Base-by-base conservation (phyloP, 805 yeast species). In the Candida odintsovae region DNA sequence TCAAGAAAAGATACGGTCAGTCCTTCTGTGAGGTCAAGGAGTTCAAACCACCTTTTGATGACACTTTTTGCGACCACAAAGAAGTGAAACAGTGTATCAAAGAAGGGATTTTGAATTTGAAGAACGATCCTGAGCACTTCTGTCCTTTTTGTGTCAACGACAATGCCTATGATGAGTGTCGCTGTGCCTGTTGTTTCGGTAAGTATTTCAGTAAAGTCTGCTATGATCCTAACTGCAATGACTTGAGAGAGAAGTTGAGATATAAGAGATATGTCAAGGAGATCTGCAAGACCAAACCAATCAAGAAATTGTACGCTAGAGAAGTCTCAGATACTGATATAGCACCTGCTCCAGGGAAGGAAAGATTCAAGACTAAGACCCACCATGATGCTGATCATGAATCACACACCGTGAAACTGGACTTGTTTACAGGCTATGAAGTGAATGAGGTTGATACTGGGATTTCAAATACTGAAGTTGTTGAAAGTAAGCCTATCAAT, bases 121-220 rank as follows among this genome's bases (percentile, higher is more conserved):
- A 52, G 21, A 48, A 54, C 18, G 55, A 58, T 38, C 59, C 58
- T 4, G 51, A 48, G 22, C 49, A 55, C 20, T 56, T 56, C 29
- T 58, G 62, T 26, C 62, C 62, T 1, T 57, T 55, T 33, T 58
- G 62, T 45, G 54, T 44, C n/a, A 58, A 57, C 41, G 52, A 57
- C 38, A 58, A 58, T 37, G 59, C 55, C 2, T 57, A 55, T 40
- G 62, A 58, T 48, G 61, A 57, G 37, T 58, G 62, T 35, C 61
- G 61, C 13, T 57, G 62, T 47, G 61, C 62, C 9, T 58, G 62
- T 37, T 57, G 61, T 37, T 51, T 58, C 45, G 62, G 56, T 3
- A 52, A 50, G 25, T 57, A 56, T 39, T 52, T 58, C 47, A 58
- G 61, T 26, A 49, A 48, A 20, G 57, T 54, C 12, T 58, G 62